A percentile compares a stretch with the other conserved stretches of the same genome.
Conservation (phyloP, 2,329 filamentous ascomycete genomes). For the Chaetomium olivaceum region DNA sequence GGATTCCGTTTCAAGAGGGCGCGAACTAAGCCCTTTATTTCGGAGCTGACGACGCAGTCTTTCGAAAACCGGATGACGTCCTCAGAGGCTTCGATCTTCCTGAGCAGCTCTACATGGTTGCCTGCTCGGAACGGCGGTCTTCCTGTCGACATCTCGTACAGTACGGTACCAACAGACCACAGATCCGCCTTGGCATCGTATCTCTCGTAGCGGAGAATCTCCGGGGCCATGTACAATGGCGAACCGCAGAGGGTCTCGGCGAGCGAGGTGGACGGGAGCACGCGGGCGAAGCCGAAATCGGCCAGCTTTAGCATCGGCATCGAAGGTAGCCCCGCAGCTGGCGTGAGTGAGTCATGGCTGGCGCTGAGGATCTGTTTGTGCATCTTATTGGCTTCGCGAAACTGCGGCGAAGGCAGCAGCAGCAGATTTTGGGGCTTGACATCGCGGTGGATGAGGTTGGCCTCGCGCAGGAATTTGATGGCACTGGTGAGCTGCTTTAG, state of each 20-base stretch:
- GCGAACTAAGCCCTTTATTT: constrained; percentile 79
- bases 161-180: constrained; percentile 95
- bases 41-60: constrained; percentile 68
- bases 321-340: constrained; percentile 76
- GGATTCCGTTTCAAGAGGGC: constrained; percentile 82
- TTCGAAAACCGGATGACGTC: constrained; percentile 82
- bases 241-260: constrained; percentile 97
- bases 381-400: constrained; percentile 61
- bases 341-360: constrained; percentile 77
- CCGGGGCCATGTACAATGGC: constrained; percentile 96
- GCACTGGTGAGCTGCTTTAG: constrained; percentile 92
- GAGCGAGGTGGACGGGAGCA: constrained; percentile 84
- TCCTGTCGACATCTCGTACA: constrained; percentile 93
- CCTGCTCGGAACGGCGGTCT: constrained; percentile 86
- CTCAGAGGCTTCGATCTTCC: constrained; percentile 86
- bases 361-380: constrained; percentile 71
- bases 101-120: constrained; percentile 91
- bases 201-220: constrained; percentile 94
- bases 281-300: constrained; percentile 97
- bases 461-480: constrained; percentile 79
- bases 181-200: constrained; percentile 97
- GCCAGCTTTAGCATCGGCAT: constrained; percentile 96
- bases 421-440: constrained; percentile 97
- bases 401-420: constrained; percentile 77
- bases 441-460: constrained; percentile 92